phyloP scores from a whole-genome alignment of 495 filamentous ascomycete species.

The Diplogelasinospora grovesii region DNA sequence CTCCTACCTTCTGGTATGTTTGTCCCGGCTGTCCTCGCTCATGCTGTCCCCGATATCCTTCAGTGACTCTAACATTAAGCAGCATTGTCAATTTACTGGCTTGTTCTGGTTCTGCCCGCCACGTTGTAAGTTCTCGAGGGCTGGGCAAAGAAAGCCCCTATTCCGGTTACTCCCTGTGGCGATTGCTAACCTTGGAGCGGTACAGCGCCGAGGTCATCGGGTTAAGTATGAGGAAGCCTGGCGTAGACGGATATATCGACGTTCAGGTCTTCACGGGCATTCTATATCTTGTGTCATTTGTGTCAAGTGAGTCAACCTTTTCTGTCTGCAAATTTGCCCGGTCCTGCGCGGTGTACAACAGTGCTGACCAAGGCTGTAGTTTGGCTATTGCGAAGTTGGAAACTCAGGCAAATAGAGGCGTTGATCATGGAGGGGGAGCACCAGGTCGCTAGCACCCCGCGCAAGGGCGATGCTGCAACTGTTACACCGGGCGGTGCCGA shows the following conservation, averaged over 20 bases:
- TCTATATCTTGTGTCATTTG: constrained; percentile 32
- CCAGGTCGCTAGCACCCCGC: constrained; percentile 18
- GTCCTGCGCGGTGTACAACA: too few relatives aligned
- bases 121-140: constrained; percentile 57
- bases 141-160: too few relatives aligned
- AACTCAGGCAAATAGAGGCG: constrained; percentile 31
- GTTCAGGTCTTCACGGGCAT: constrained; percentile 36
- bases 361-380: constrained; percentile 15
- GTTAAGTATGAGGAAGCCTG: constrained; percentile 52
- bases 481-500: background rate
- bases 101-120: constrained; percentile 62
- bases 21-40: background rate
- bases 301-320: constrained; percentile 24
- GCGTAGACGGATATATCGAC: constrained; percentile 31
- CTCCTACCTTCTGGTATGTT: constrained; percentile 56
- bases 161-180: background rate
- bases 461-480: constrained; percentile 11
- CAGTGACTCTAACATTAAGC: constrained; percentile 1
- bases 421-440: constrained; percentile 22
- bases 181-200: constrained; percentile 1
- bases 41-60: background rate
- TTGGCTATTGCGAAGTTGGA: constrained; percentile 40
- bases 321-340: too few relatives aligned
- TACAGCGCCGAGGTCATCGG: constrained; percentile 60
- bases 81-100: constrained; percentile 68